Evolutionary conservation across 2,329 filamentous ascomycete species (phyloP).

Genomic region (Ophiostoma pallidulum): DNA sequence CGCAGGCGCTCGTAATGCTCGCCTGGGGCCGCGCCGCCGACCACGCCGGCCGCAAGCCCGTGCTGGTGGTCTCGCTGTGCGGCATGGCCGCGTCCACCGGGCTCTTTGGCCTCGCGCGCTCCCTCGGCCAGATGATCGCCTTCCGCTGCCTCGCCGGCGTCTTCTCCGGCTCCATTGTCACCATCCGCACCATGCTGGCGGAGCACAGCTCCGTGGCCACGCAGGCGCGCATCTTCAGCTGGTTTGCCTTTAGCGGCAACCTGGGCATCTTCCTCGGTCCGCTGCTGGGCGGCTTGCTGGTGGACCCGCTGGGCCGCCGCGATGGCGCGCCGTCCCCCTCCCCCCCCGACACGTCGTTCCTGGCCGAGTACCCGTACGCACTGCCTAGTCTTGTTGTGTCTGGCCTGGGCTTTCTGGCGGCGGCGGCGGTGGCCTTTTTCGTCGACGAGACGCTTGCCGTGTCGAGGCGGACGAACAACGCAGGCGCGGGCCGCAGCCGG

Average conservation of each 20-base stretch:
- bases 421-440: constrained; percentile 42
- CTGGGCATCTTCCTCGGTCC: constrained; percentile 66
- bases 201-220: constrained; percentile 62
- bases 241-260: constrained; percentile 67
- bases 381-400: constrained; percentile 53
- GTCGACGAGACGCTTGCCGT: constrained; percentile 60
- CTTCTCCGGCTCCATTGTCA: constrained; percentile 65
- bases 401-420: constrained; percentile 42
- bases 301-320: constrained; percentile 57
- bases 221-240: constrained; percentile 64
- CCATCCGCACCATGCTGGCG: constrained; percentile 66
- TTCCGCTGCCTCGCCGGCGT: constrained; percentile 62
- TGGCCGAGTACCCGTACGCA: constrained; percentile 56
- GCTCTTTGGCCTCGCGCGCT: constrained; percentile 58
- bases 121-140: constrained; percentile 65
- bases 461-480: no score
- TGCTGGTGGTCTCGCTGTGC: constrained; percentile 51
- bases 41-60: constrained; percentile 26
- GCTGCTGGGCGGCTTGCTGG: constrained; percentile 57
- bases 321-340: no score
- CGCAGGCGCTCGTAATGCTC: constrained; percentile 71
- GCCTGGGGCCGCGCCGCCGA: constrained; percentile 62
- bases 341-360: constrained; percentile 43
- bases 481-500: no score
- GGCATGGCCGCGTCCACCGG: constrained; percentile 53